Percentiles rank a stretch among this genome's conserved stretches.
Evolutionary conservation across 169 alveolate species (phyloP).

Genomic region (Plasmodium berghei): DNA sequence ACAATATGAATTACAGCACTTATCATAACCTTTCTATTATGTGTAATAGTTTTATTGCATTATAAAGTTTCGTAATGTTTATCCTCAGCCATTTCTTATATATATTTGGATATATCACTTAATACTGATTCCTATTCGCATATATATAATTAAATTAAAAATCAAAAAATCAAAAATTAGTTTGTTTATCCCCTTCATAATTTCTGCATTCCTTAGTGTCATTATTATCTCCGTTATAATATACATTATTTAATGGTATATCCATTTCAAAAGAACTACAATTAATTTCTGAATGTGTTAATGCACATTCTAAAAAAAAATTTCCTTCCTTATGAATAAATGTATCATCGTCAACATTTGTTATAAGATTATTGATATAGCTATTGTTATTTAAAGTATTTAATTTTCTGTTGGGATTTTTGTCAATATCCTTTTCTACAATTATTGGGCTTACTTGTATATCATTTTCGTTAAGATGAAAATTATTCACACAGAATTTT

Average conservation of each 20-base stretch:
- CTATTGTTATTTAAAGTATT: slow-evolving; percentile 68
- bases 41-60: too few relatives aligned
- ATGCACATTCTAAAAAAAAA: slow-evolving; percentile 59
- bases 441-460: background rate
- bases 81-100: too few relatives aligned
- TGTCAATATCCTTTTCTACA: slow-evolving; percentile 28
- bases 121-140: too few relatives aligned
- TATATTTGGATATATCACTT: too few relatives aligned
- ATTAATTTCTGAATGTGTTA: slow-evolving; percentile 64
- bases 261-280: slow-evolving; percentile 70
- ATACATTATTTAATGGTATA: slow-evolving; percentile 22
- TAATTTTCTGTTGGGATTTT: slow-evolving; percentile 16
- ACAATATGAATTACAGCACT: too few relatives aligned
- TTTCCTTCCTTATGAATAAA: slow-evolving; percentile 62
- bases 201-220: background rate
- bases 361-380: slow-evolving; percentile 67
- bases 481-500: slow-evolving; percentile 22
- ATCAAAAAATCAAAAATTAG: too few relatives aligned
- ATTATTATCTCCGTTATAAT: slow-evolving; percentile 4
- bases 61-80: too few relatives aligned
- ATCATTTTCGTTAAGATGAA: slow-evolving; percentile 21
- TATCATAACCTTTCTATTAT: too few relatives aligned
- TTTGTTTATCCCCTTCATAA: too few relatives aligned
- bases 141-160: too few relatives aligned
- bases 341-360: slow-evolving; percentile 73